Base-by-base conservation (phyloP, 352 stramenopile genomes). In the Phytophthora pinifolia region DNA sequence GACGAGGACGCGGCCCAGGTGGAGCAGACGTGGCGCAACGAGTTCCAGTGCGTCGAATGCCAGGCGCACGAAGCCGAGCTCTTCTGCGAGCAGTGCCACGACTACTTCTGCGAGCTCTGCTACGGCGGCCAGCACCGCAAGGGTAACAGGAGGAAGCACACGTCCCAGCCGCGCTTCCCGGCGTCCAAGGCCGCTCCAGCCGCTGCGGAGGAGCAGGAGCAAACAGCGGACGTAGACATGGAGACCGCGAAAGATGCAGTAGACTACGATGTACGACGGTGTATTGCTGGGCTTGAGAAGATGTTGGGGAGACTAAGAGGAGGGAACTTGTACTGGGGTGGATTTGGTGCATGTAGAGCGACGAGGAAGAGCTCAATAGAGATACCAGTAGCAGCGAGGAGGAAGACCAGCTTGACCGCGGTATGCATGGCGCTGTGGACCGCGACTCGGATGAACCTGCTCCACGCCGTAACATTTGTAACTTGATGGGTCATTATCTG, bases 81-180 rank as follows among this genome's bases (percentile, higher is more conserved):
- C 36, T 92, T 89, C 48, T 96, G 86, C 53, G 86, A 94, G 69
- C 82, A 94, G 61, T 96, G 86, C 54, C 77, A 92, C 60, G 84
- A 96, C 67, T 91, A 93, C 60, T 96, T 92, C 50, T 96, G 86
- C 42, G 79, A 87, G 48, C 62, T 96, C 6, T 96, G 86, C 70
- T 93, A 70, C 34, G 76, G 74, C 29, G 83, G 80, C 3, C 86
- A 96, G 67, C 86, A 96, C 55, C 86, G 86, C 61, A 94, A 94
- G 56, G 86, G 86, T 34, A 90, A 89, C 49, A 67, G 86, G 44
- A 66, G 76, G 46, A 65, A 59, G 34, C 84, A 96, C 67, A 94
- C 83, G 57, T 84, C 78, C 59, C 86, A 96, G 68, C 82, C 80
- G 32, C 59, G 70, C 9, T 71, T 89, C 48, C 60, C 61, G 10